Evolutionary conservation across 2,329 filamentous ascomycete species (phyloP).

Genomic region (Colletotrichum kahawae): DNA sequence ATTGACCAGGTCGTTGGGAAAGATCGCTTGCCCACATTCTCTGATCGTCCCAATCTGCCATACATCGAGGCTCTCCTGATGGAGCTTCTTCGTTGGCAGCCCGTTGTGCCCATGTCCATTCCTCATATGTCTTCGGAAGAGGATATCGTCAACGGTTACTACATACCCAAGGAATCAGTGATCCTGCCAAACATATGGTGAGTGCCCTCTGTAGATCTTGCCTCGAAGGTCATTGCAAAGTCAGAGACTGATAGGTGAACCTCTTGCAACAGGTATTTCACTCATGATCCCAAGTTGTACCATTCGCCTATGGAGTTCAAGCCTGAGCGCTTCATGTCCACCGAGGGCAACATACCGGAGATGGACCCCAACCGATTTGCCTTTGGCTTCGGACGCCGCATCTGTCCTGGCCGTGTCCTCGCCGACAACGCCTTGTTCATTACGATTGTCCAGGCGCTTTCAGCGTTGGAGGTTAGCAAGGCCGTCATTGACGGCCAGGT

Average conservation of each 20-base stretch:
- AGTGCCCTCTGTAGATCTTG: background rate
- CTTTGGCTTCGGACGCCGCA: background rate
- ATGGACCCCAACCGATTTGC: background rate
- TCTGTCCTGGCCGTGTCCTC: background rate
- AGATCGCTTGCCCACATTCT: conserved; percentile 51
- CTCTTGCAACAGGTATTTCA: background rate
- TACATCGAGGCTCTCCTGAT: conserved; percentile 60
- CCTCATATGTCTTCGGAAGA: conserved; percentile 38
- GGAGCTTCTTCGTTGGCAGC: conserved; percentile 61
- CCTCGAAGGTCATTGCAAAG: background rate
- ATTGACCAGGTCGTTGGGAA: conserved; percentile 55
- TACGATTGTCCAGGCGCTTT: background rate
- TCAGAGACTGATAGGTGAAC: background rate
- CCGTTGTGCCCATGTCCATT: conserved; percentile 51
- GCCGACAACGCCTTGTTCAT: background rate
- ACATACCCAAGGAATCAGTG: background rate
- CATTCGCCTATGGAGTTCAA: background rate
- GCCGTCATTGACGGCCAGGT: background rate
- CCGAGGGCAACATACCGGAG: background rate
- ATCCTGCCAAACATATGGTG: conserved; percentile 30
- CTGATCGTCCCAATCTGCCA: conserved; percentile 52
- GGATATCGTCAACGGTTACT: background rate
- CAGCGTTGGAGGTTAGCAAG: background rate
- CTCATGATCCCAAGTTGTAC: background rate
- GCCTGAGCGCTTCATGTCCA: background rate